Evolutionary conservation across 345 rosid species (phyloP).

Genomic region (Brassica nigra): DNA sequence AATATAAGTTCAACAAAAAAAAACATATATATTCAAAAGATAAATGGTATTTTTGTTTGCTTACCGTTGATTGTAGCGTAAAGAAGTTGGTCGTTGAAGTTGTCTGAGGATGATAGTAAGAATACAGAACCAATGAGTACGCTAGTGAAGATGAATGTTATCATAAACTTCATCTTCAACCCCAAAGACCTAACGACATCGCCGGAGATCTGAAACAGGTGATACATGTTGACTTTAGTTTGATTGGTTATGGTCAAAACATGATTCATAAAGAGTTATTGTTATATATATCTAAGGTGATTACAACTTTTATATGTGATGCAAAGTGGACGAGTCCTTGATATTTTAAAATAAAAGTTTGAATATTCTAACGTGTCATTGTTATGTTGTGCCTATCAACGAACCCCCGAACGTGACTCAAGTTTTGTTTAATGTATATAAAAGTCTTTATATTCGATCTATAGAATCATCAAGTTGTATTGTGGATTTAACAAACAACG

Average conservation of each 20-base stretch:
- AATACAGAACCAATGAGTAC: slow-evolving; percentile 15
- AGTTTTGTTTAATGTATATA: slow-evolving; percentile 13
- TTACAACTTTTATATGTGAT: slow-evolving; percentile 9
- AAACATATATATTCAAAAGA: not conserved
- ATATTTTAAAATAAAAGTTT: not conserved
- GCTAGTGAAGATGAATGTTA: not conserved
- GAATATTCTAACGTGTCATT: slow-evolving; percentile 23
- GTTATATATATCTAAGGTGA: slow-evolving; percentile 15
- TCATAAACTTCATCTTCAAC: slow-evolving; percentile 31
- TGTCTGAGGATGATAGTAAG: not conserved
- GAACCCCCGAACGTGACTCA: slow-evolving; percentile 26
- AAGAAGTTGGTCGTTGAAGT: slow-evolving; percentile 28
- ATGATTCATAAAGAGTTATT: slow-evolving; percentile 18
- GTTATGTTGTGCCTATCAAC: slow-evolving; percentile 33
- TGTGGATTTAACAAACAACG: not conserved
- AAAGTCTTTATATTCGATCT: slow-evolving; percentile 18
- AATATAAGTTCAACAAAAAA: not conserved
- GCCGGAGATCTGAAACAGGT: slow-evolving; percentile 30
- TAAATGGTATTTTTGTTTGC: not conserved
- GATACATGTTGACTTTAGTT: slow-evolving; percentile 30
- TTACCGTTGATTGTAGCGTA: slow-evolving; percentile 20
- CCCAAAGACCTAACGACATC: slow-evolving; percentile 14
- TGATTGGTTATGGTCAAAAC: slow-evolving; percentile 3
- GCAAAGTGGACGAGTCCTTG: not conserved
- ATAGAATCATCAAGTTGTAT: slow-evolving; percentile 26